Base-by-base conservation (phyloP, 345 rosid species). In the Camelina sativa region DNA sequence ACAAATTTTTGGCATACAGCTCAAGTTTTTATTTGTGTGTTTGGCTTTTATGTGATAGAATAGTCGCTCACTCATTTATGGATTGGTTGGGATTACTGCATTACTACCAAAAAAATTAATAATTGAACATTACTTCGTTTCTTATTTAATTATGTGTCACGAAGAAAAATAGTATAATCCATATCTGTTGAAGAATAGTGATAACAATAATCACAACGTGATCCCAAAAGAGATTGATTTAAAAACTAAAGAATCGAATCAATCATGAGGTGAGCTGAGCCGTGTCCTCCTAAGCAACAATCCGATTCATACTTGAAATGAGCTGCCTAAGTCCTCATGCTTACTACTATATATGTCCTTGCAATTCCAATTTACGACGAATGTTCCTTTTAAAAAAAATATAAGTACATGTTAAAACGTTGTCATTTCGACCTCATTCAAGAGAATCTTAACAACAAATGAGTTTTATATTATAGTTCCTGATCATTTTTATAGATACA, bases 231-330 rank as follows among this genome's bases (percentile, higher is more conserved):
- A 35, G 52, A 40, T 37, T 56, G 41, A 65, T 0, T 34, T 7
- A 7, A 7, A 22, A 65, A 22, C 6, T 37, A 60, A 22, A 46
- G 19, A 64, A 65, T 20, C 22, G 23, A 28, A 38, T 51, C 74
- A 68, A 61, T 61, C 40, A 62, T 69, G 48, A 43, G 8, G 43
- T 52, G 7, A 4, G 28, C 34, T 51, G 28, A 67, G 19, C 8
- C 69, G 70, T 53, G 25, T 67, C 72, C 44, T 66, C 35, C 8
- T 35, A 50, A 67, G 56, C 62, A 67, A 66, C 78, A 66, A 59
- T 59, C 67, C 15, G 15, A 59, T 59, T 50, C 67, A 50, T 51
- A 60, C 68, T 59, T 67, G 55, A 67, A 20, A 74, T 66, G 67
- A 67, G 78, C 73, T 74, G 78, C 67, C 8, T 38, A 23, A 55